Base-by-base conservation (phyloP, 2,329 filamentous ascomycete genomes). In the Kalaharituber pfeilii region DNA sequence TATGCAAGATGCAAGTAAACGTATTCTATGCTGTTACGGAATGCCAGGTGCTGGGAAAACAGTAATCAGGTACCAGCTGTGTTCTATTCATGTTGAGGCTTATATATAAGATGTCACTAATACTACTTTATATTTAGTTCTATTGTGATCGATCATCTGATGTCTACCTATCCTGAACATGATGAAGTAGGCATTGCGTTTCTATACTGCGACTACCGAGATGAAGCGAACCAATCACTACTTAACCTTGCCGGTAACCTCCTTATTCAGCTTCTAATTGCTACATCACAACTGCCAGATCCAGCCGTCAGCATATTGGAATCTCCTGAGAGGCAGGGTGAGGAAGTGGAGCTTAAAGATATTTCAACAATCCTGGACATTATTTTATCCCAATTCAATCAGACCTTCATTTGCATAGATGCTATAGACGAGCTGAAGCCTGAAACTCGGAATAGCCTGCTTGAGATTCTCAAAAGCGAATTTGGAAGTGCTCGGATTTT, bases 161-260 rank as follows among this genome's bases (percentile, higher is more conserved):
- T 33, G n/a, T 33, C 29, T 33, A n/a, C n/a, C n/a, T n/a, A 36
- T 36, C 30, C 9, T n/a, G 9, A 45, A 45, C 11, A 29, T 24
- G 39, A 28, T 44, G 24, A 42, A 8, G 6, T 26, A 44, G 28
- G 30, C 2, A 30, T 52, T 28, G 50, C 50, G 20, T 42, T 13
- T 29, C 13, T 52, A 20, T 52, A 52, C 28, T 52, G 28, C 22
- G 33, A 27, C 28, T 52, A 42, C n/a, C 30, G 30, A 2, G 50
- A 36, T 11, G 28, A 52, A 24, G 8, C 30, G 24, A 42, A 44
- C 24, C 50, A 52, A 26, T 24, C 26, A 7, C 18, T 24, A 11
- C 5, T 22, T n/a, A 44, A 27, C 26, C 24, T 52, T 24, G 18
- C 44, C 11, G 50, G 50, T 8, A 42, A 20, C 13, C 30, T 52